Evolutionary conservation across 2,329 filamentous ascomycete species (phyloP).

Genomic region (Meredithiella fracta): DNA sequence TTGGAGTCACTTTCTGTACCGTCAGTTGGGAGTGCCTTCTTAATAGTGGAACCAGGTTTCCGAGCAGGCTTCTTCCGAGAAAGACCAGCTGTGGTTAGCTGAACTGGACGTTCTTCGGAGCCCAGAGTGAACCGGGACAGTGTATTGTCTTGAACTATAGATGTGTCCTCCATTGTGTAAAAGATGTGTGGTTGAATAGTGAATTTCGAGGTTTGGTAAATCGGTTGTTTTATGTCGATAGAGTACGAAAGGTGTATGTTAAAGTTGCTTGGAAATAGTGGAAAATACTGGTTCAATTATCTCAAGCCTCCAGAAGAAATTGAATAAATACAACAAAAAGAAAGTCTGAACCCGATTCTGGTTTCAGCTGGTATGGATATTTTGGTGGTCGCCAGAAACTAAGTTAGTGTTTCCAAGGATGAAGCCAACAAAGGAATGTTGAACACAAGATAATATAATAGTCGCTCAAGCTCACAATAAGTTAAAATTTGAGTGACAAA

Average conservation of each 20-base stretch:
- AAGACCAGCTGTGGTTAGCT: slow-evolving; percentile 39
- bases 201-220: too few relatives aligned
- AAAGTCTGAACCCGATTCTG: not conserved
- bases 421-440: too few relatives aligned
- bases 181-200: slow-evolving; percentile 18
- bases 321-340: not conserved
- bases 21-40: slow-evolving; percentile 24
- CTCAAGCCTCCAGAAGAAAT: not conserved
- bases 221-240: too few relatives aligned
- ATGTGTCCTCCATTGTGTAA: slow-evolving; percentile 27
- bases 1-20: slow-evolving; percentile 25
- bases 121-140: slow-evolving; percentile 18
- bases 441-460: too few relatives aligned
- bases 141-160: slow-evolving; percentile 25
- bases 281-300: too few relatives aligned
- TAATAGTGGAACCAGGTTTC: slow-evolving; percentile 42
- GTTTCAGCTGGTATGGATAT: not conserved
- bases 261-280: not conserved
- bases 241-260: too few relatives aligned
- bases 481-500: too few relatives aligned
- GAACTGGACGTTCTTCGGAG: slow-evolving; percentile 27
- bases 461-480: too few relatives aligned
- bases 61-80: slow-evolving; percentile 48
- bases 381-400: too few relatives aligned
- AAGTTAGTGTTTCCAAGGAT: too few relatives aligned